Conservation (phyloP, 148 eudicot genomes). For the Vaccinium darrowii region DNA sequence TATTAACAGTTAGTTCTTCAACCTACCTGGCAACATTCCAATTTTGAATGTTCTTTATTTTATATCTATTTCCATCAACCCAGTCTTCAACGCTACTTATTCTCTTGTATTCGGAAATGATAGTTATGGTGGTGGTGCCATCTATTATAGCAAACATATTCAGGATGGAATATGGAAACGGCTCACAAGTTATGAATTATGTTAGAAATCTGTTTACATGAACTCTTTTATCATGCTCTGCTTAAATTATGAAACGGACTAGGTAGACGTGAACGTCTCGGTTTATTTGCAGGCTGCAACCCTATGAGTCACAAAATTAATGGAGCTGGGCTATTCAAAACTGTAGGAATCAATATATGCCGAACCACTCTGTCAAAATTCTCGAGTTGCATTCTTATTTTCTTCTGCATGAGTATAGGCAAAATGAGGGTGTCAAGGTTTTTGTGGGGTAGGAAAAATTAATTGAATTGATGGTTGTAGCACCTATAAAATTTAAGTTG, state of each 20-base stretch:
- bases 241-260: neutral
- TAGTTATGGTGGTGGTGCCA: neutral
- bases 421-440: neutral
- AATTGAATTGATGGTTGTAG: neutral
- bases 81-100: neutral
- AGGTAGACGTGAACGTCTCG: neutral
- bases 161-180: neutral
- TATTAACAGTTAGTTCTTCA: conserved; percentile 62
- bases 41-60: neutral
- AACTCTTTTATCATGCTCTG: neutral
- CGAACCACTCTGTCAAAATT: neutral
- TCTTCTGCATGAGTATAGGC: neutral
- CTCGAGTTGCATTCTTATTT: neutral
- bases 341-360: neutral
- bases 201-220: neutral
- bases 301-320: neutral
- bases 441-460: neutral
- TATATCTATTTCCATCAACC: neutral
- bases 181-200: neutral
- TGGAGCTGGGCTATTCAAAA: neutral
- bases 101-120: neutral
- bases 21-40: conserved; percentile 2
- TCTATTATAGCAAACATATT: neutral
- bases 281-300: neutral
- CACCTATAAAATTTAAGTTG: neutral